Conservation (phyloP, 1,284 basidiomycete species). For the Ustilago tritici region DNA sequence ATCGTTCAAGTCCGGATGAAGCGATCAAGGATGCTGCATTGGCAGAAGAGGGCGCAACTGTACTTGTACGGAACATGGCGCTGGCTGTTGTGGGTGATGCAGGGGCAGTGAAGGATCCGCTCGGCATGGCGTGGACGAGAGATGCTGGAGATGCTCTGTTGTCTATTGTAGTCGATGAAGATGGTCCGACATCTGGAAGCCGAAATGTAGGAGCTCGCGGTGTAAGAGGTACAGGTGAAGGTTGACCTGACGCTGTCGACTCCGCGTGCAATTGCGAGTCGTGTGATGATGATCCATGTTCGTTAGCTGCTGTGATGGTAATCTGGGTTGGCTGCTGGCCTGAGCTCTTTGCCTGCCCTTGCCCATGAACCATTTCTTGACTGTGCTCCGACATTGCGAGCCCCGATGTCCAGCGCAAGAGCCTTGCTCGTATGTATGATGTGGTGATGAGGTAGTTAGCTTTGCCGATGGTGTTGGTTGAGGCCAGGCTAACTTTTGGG, state of each 20-base stretch:
- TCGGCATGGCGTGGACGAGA: background rate
- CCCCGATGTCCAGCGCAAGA: background rate
- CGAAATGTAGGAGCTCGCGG: slow-evolving; percentile 30
- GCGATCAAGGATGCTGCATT: background rate
- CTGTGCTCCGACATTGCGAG: background rate
- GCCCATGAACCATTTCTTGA: background rate
- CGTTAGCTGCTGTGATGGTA: slow-evolving; percentile 23
- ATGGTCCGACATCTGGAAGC: slow-evolving; percentile 14
- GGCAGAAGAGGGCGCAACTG: slow-evolving; percentile 10
- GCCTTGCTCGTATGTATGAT: background rate
- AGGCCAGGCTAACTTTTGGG: background rate
- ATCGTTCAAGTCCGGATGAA: slow-evolving; percentile 18
- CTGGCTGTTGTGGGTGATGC: slow-evolving; percentile 21
- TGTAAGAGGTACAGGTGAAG: slow-evolving; percentile 28
- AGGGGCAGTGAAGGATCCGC: slow-evolving; percentile 34
- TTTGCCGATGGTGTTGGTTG: background rate
- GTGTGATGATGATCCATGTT: background rate
- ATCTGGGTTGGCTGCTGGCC: slow-evolving; percentile 21
- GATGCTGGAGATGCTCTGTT: background rate
- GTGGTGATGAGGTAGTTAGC: background rate
- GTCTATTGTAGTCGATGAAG: slow-evolving; percentile 11
- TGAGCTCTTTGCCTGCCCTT: background rate
- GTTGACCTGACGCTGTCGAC: slow-evolving; percentile 16
- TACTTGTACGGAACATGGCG: slow-evolving; percentile 38
- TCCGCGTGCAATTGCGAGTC: slow-evolving; percentile 6